Percentiles rank a stretch among this genome's conserved stretches.
Evolutionary conservation across 345 rosid species (phyloP).

Genomic region (Carallia pectinifolia): DNA sequence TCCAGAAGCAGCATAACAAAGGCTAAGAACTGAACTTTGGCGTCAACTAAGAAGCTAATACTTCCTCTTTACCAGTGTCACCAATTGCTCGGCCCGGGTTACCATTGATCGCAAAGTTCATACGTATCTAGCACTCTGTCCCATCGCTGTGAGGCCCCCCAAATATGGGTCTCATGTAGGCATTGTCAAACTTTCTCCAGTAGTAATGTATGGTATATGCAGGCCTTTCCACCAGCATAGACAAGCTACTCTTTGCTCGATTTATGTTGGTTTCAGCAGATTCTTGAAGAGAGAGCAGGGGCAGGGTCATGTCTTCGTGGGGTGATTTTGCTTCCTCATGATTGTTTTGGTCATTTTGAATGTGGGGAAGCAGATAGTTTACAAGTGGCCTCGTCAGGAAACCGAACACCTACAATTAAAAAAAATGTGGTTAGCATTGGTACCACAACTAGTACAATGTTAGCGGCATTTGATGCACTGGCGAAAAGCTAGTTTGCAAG

Average conservation of each 20-base stretch:
- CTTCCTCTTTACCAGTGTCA: neutral
- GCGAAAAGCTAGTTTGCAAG: too few relatives aligned
- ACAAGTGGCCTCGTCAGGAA: constrained; percentile 82
- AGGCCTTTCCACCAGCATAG: constrained; percentile 75
- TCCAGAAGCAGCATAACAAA: neutral
- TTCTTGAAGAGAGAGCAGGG: constrained; percentile 67
- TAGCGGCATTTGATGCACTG: too few relatives aligned
- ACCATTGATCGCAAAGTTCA: neutral
- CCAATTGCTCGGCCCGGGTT: too few relatives aligned
- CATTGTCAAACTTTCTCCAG: constrained; percentile 84
- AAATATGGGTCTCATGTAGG: constrained; percentile 83
- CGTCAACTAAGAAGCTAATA: neutral
- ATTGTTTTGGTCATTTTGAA: constrained; percentile 1
- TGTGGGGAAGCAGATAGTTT: constrained; percentile 47
- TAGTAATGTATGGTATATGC: constrained; percentile 72
- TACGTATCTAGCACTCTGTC: constrained; percentile 41
- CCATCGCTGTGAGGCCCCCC: constrained; percentile 56
- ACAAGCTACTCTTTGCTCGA: constrained; percentile 68
- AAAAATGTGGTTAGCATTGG: neutral
- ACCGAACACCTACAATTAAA: constrained; percentile 65
- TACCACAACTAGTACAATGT: too few relatives aligned
- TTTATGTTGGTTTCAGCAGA: constrained; percentile 60
- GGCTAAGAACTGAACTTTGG: neutral
- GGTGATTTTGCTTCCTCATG: constrained; percentile 43
- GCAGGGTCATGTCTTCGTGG: constrained; percentile 50